Evolutionary conservation across 768 basidiomycete species (phyloP), one percentile per base, ranked within the genome.

Genomic region (Rhizopogon sp.): DNA sequence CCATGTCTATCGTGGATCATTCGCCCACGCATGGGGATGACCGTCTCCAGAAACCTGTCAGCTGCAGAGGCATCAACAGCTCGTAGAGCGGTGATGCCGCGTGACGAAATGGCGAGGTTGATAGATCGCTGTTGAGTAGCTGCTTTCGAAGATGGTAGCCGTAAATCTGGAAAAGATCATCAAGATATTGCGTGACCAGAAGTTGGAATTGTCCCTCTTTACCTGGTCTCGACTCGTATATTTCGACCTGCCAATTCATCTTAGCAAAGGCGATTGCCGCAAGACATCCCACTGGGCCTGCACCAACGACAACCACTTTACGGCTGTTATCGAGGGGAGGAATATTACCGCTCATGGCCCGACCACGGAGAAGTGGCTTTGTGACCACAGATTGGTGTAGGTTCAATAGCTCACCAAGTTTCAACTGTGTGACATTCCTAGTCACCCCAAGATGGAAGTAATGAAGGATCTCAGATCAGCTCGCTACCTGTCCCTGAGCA

Each of bases 271-370:
- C 81, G 49, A 95, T 77, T 13, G 96, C 94, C 35, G 87, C 80
- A 22, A 98, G 86, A 67, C 93, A 94, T 22, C 96, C 96, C 14
- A 99, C 96, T 7, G 96, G 95, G 0, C 96, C 96, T 52, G 88
- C 95, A 40, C 96, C 96, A 22, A 90, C 81, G 39, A 90, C 74
- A 44, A 86, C 74, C n/a, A 77, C 85, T 61, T 79, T 82, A 28
- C 75, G 74, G 37, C 53, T 39, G 6, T 31, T 55, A 16, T 42
- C 42, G 33, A 37, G 35, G 20, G 35, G 35, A 22, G 50, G 52
- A 28, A 39, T 20, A 13, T 53, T 42, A 14, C 54, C 53, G 53
- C 41, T 58, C 67, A 65, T 64, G 42, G 49, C 45, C 11, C 44
- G 50, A 37, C 33, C 42, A 47, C 44, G 31, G 13, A 39, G 25